Base-by-base conservation (phyloP, 1,139 yeast genomes). In the Entelexis sorbosivorans region DNA sequence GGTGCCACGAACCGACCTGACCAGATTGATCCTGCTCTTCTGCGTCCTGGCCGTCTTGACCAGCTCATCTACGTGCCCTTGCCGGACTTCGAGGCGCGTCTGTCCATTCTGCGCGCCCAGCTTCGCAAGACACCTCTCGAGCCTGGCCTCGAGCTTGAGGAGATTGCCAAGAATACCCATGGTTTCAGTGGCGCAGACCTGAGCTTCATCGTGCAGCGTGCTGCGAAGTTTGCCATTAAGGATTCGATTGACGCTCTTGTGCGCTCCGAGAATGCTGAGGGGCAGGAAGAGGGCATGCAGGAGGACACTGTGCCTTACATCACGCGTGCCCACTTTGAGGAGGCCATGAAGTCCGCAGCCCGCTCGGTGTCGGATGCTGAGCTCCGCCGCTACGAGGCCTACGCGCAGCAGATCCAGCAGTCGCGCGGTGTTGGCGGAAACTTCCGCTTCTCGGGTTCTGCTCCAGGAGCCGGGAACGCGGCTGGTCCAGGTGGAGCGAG, bases 151-250 rank as follows among this genome's bases (percentile, higher is more conserved):
- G 89, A 87, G 63, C 77, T 91, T 67, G 70, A 72, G 51, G 91
- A 88, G 66, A 88, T 91, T 68, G 95, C 98, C 59, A 85, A 82
- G 72, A 82, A 85, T 59, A 87, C 98, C 33, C 81, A 82, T 63
- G 99, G 99, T 28, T 91, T 91, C 77, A 85, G 96, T 52, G 99
- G 99, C 81, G 99, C 99, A 52, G 99, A 91, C 76, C 80, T 91
- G 73, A 81, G 87, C 32, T 93, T 89, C 73, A 89, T 93, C 70
- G 98, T 86, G 52, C 97, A 91, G 76, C 86, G 98, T 72, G 81
- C 97, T 52, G 99, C 98, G 61, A 93, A 93, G 74, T 89, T 85
- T 70, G 99, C 99, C 59, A 93, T 93, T 65, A 91, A 91, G 73
- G 98, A 93, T 63, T 83, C 95, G 56, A 93, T 93, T 66, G 96